Percentiles rank a stretch among this genome's conserved stretches.
These are phyloP conservation scores for Colletotrichum zoysiae DNA, from an alignment of 2,329 filamentous ascomycete genomes.

Conservation along the genomic window DNA sequence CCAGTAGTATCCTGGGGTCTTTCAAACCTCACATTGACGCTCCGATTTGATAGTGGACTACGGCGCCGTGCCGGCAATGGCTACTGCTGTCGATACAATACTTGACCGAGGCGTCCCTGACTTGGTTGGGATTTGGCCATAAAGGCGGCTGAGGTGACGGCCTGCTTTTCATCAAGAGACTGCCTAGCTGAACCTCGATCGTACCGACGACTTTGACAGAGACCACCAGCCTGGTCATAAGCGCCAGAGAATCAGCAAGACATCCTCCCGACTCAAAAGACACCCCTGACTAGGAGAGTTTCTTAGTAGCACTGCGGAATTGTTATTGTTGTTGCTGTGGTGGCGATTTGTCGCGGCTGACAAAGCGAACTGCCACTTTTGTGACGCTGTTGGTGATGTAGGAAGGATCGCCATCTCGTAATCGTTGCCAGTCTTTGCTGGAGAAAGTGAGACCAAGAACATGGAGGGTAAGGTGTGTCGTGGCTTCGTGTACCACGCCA, in stretches of 20 bases:
- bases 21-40: slow-evolving; percentile 23
- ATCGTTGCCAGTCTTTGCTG: slow-evolving; percentile 20
- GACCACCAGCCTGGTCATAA: background rate
- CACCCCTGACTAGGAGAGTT: background rate
- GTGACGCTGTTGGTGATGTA: slow-evolving; percentile 5
- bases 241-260: background rate
- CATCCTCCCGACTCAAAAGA: background rate
- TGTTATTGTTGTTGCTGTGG: background rate
- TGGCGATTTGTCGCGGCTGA: slow-evolving; percentile 11
- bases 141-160: slow-evolving; percentile 13
- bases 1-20: background rate
- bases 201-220: background rate
- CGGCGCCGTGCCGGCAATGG: slow-evolving; percentile 12
- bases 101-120: background rate
- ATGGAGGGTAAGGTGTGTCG: slow-evolving; percentile 31
- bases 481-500: slow-evolving; percentile 19
- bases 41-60: slow-evolving; percentile 19
- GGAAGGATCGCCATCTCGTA: slow-evolving; percentile 19
- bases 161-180: background rate
- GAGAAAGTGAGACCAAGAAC: slow-evolving; percentile 9
- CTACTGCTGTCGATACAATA: background rate
- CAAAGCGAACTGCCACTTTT: slow-evolving; percentile 1
- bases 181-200: background rate
- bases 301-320: background rate
- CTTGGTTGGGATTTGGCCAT: background rate